phyloP scores from a whole-genome alignment of 768 basidiomycete species.

The Termitomyces sp. region DNA sequence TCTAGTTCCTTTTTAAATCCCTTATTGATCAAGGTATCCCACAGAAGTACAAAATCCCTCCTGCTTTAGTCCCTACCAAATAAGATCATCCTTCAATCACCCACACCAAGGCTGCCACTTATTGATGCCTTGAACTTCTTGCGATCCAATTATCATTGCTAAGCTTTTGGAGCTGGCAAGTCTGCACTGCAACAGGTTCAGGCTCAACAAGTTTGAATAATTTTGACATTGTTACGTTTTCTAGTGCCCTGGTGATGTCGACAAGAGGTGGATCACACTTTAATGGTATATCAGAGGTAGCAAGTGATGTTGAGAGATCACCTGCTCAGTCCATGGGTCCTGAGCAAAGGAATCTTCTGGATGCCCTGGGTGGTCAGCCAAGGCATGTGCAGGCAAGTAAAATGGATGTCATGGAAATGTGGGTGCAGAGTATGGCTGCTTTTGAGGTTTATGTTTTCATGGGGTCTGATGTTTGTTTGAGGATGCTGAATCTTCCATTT shows the following conservation, averaged over 20 bases:
- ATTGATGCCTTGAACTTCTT: too few species aligned
- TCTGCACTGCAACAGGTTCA: too few species aligned
- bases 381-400: not conserved
- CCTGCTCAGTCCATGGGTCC: constrained; percentile 9
- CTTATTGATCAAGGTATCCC: too few species aligned
- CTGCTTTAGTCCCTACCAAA: too few species aligned
- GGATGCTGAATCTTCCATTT: not conserved
- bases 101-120: too few species aligned
- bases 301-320: constrained; percentile 7
- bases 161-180: too few species aligned
- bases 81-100: too few species aligned
- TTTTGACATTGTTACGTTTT: constrained; percentile 15
- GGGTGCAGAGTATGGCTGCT: constrained; percentile 7
- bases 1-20: too few species aligned
- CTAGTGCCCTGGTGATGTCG: not conserved
- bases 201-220: too few species aligned
- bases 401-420: constrained; percentile 4
- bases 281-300: constrained; percentile 16
- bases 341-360: too few species aligned
- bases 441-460: not conserved
- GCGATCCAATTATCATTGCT: too few species aligned
- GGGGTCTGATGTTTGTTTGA: not conserved
- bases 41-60: too few species aligned
- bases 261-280: not conserved
- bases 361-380: not conserved